Evolutionary conservation across 2,329 filamentous ascomycete genomes (phyloP).

Genomic region (Pyrenophora seminiperda): DNA sequence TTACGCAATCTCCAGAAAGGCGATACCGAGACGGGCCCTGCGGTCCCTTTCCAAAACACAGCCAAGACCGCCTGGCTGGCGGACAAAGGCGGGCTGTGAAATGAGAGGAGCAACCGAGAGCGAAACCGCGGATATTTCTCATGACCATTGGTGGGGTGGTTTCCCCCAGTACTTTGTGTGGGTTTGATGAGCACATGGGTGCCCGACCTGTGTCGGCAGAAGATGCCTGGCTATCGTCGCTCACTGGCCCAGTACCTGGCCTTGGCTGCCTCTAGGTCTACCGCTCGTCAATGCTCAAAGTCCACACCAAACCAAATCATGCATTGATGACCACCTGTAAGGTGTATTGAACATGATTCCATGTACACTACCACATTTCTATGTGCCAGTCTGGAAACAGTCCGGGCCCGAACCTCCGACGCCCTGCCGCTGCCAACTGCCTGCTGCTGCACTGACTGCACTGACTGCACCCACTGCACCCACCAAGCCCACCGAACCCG

Average conservation of each 20-base stretch:
- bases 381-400: constrained; percentile 22
- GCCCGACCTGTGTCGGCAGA: constrained; percentile 30
- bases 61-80: constrained; percentile 39
- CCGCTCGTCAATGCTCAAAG: too few relatives aligned
- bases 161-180: constrained; percentile 19
- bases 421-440: constrained; percentile 20
- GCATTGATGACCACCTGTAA: constrained; percentile 9
- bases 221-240: constrained; percentile 24
- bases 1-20: constrained; percentile 35
- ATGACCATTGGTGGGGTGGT: constrained; percentile 32
- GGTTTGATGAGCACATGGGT: constrained; percentile 48
- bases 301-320: too few relatives aligned
- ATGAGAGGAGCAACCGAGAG: constrained; percentile 41
- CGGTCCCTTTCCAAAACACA: constrained; percentile 39
- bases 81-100: constrained; percentile 32
- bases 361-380: too few relatives aligned
- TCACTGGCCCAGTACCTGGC: background rate
- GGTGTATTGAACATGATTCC: constrained; percentile 22
- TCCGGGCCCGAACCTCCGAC: constrained; percentile 13
- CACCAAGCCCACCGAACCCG: too few relatives aligned
- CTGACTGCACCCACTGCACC: too few relatives aligned
- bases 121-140: constrained; percentile 40
- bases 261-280: too few relatives aligned
- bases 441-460: too few relatives aligned
- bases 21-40: constrained; percentile 30